Evolutionary conservation across 1,139 yeast genomes (phyloP).

Genomic region (Pichia sp.): DNA sequence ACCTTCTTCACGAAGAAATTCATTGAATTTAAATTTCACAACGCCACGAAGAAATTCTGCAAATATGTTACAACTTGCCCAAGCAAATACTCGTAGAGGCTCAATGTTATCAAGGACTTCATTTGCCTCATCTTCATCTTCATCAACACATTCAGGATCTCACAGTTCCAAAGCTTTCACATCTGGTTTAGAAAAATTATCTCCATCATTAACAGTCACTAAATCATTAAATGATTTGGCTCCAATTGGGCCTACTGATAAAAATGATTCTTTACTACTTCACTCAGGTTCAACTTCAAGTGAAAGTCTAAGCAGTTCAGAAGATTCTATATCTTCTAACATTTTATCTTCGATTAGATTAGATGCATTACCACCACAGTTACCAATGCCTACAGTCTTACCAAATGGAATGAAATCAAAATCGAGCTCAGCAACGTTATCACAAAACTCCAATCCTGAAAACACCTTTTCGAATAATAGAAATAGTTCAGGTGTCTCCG

Average conservation of each 20-base stretch:
- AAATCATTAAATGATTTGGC: neutral
- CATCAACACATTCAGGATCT: neutral
- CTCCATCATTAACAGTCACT: neutral
- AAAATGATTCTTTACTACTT: neutral
- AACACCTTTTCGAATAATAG: neutral
- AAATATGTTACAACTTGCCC: constrained; percentile 7
- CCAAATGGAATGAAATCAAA: constrained; percentile 8
- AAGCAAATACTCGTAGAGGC: constrained; percentile 14
- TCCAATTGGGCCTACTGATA: neutral
- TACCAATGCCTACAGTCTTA: constrained; percentile 40
- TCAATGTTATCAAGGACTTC: constrained; percentile 19
- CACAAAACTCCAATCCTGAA: neutral
- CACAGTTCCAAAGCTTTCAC: neutral
- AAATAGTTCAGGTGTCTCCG: neutral
- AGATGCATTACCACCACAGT: constrained; percentile 28
- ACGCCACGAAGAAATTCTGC: constrained; percentile 17
- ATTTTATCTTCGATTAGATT: neutral
- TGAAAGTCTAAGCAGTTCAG: neutral
- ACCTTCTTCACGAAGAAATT: constrained; percentile 15
- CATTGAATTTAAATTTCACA: constrained; percentile 6
- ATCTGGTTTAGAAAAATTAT: neutral
- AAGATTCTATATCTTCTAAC: neutral
- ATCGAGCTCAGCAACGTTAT: neutral
- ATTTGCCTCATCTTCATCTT: constrained; percentile 14
- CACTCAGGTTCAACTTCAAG: neutral